phyloP scores from a whole-genome alignment of 352 stramenopile species.

The Pythium apleroticum region DNA sequence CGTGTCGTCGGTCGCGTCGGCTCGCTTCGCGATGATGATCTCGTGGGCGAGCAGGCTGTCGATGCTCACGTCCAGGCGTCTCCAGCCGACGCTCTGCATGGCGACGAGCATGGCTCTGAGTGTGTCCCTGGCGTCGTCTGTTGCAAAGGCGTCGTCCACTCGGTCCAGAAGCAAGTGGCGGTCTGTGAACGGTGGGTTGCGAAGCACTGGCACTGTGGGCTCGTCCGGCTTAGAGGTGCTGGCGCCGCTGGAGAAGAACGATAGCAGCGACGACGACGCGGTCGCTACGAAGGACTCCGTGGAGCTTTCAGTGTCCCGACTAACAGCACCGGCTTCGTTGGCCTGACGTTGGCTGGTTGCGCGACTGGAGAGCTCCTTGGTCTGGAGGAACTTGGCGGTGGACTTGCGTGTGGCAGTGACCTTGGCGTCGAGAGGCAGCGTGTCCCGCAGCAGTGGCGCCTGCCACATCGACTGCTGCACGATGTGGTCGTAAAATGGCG shows the following conservation, averaged over 20 bases:
- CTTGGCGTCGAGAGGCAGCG: not conserved
- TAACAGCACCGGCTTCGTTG: not conserved
- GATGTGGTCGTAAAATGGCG: not conserved
- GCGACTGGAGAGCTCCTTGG: not conserved
- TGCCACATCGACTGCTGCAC: not conserved
- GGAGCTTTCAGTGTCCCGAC: no score
- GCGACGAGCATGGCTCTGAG: not conserved
- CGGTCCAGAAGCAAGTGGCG: not conserved
- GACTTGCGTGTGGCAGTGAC: not conserved
- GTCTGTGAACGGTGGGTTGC: not conserved
- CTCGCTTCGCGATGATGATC: conserved; percentile 35
- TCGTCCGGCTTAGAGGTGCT: not conserved
- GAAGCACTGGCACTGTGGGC: not conserved
- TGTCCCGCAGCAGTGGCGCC: not conserved
- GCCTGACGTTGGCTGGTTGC: not conserved
- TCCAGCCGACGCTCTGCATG: not conserved
- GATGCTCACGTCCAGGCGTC: not conserved
- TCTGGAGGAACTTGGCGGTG: not conserved
- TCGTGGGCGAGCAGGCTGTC: not conserved
- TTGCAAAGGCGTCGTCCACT: not conserved
- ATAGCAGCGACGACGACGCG: not conserved
- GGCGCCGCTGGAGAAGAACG: not conserved
- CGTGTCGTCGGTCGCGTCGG: conserved; percentile 38
- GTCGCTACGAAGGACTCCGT: no score
- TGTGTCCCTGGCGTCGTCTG: not conserved